Evolutionary conservation across 1,139 yeast species (phyloP).

Genomic region (Geotrichum siamense): DNA sequence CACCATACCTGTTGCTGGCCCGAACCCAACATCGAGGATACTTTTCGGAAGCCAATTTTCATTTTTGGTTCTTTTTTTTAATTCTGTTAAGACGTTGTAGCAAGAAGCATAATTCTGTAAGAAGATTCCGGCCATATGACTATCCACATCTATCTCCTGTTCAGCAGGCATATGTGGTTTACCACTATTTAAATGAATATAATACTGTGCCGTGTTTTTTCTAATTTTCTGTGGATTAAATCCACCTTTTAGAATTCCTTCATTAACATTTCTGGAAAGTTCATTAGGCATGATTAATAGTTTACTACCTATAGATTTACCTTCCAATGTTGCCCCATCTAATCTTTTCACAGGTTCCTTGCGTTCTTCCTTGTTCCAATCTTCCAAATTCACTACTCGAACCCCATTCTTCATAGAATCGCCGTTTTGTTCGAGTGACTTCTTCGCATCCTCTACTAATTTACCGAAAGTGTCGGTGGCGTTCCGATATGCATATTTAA

Average conservation of each 20-base stretch:
- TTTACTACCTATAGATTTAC: constrained; percentile 13
- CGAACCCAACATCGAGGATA: constrained; percentile 76
- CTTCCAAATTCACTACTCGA: constrained; percentile 2
- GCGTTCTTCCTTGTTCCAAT: neutral
- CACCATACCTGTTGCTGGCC: constrained; percentile 89
- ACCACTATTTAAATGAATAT: constrained; percentile 22
- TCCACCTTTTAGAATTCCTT: constrained; percentile 17
- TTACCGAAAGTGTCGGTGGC: constrained; percentile 14
- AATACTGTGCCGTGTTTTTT: constrained; percentile 26
- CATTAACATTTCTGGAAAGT: constrained; percentile 22
- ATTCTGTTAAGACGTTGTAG: constrained; percentile 59
- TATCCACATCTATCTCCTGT: constrained; percentile 61
- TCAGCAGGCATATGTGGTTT: constrained; percentile 30
- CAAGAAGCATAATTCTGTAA: constrained; percentile 75
- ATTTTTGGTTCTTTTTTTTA: constrained; percentile 46
- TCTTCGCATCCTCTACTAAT: constrained; percentile 14
- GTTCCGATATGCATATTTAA: constrained; percentile 14
- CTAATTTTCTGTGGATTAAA: constrained; percentile 28
- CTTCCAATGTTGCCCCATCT: constrained; percentile 13
- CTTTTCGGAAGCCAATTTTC: constrained; percentile 54
- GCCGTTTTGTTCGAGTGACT: neutral
- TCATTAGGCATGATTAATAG: constrained; percentile 20
- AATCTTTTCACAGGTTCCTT: constrained; percentile 3
- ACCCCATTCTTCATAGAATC: neutral
- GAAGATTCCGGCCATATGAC: constrained; percentile 77